Conservation (phyloP, 257 asterid genomes). For the Phtheirospermum japonicum region DNA sequence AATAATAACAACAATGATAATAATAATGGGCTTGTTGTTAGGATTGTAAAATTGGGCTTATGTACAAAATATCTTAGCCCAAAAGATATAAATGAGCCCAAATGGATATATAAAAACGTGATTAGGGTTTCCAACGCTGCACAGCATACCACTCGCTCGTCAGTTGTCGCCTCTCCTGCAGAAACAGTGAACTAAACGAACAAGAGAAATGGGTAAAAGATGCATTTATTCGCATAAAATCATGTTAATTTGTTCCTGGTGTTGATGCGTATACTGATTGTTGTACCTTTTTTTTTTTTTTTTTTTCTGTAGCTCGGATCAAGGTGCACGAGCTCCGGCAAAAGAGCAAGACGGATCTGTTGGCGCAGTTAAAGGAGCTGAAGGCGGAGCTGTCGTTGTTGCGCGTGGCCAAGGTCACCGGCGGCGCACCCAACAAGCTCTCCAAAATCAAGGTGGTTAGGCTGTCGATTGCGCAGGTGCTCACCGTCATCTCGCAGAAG, state of each 20-base stretch:
- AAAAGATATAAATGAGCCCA: not conserved
- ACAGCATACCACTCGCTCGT: not conserved
- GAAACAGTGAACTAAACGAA: not conserved
- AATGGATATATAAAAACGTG: not conserved
- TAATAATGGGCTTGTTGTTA: not conserved
- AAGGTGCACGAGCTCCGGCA: constrained; percentile 67
- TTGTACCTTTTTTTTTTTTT: too few species aligned
- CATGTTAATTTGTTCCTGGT: not conserved
- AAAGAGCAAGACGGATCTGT: constrained; percentile 49
- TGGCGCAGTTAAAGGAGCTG: constrained; percentile 52
- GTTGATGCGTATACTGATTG: not conserved
- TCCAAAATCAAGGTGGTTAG: constrained; percentile 64
- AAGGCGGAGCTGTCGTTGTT: constrained; percentile 56
- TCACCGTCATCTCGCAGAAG: constrained; percentile 64
- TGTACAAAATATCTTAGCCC: not conserved
- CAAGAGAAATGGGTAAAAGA: constrained; percentile 30
- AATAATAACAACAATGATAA: too few species aligned
- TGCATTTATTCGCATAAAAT: too few species aligned
- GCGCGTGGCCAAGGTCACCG: constrained; percentile 61
- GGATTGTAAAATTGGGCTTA: not conserved
- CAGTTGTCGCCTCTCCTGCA: not conserved
- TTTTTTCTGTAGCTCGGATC: constrained; percentile 49
- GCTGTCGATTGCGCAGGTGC: constrained; percentile 59
- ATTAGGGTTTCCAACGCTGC: constrained; percentile 23
- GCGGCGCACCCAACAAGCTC: constrained; percentile 69